Conservation (phyloP, 345 rosid genomes). For the Excoecaria agallocha region DNA sequence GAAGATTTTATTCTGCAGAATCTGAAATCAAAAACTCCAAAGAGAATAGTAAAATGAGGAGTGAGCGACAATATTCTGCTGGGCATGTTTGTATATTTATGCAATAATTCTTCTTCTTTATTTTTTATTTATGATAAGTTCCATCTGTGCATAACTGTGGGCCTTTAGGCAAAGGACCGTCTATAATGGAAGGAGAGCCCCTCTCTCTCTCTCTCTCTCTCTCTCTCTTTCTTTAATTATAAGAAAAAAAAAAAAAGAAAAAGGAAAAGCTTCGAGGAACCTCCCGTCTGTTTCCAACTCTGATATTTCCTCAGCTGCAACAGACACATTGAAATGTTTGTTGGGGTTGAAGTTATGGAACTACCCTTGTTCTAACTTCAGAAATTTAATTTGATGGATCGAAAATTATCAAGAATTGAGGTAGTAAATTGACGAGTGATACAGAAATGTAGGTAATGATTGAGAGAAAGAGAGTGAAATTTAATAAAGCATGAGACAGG, state of each 20-base stretch:
- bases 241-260: constrained; percentile 17
- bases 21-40: constrained; percentile 31
- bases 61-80: constrained; percentile 15
- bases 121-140: constrained; percentile 24
- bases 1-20: constrained; percentile 24
- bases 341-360: constrained; percentile 29
- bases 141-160: constrained; percentile 36
- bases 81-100: constrained; percentile 29
- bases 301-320: constrained; percentile 20
- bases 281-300: constrained; percentile 27
- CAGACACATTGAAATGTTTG: constrained; percentile 42
- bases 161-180: constrained; percentile 21
- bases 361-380: constrained; percentile 8
- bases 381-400: too few relatives aligned
- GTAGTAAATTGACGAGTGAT: too few relatives aligned
- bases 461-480: too few relatives aligned
- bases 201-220: constrained; percentile 3
- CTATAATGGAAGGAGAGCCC: constrained; percentile 19
- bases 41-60: constrained; percentile 20
- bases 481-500: too few relatives aligned
- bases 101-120: constrained; percentile 18
- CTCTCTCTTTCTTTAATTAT: neutral
- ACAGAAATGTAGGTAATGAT: too few relatives aligned
- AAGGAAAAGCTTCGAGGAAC: constrained; percentile 27
- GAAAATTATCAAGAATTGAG: too few relatives aligned